These are phyloP conservation scores for Colletotrichum tanaceti DNA, from an alignment of 2,329 filamentous ascomycete species.

Conservation along the genomic window DNA sequence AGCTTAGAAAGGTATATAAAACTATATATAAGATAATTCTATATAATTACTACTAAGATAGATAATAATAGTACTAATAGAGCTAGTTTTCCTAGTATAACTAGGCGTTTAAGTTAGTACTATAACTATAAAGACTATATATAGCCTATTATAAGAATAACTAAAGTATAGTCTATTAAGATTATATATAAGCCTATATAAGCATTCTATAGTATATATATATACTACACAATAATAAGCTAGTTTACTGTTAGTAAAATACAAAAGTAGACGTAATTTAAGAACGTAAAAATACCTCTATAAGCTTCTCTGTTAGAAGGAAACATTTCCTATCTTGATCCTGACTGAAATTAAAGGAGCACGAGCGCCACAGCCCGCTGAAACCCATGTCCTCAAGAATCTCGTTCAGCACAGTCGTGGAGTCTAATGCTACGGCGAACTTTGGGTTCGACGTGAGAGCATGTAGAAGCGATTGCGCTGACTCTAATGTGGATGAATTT, in stretches of 20 bases:
- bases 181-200: slow-evolving; percentile 35
- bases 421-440: slow-evolving; percentile 61
- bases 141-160: no score
- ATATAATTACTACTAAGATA: no score
- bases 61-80: no score
- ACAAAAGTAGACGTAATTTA: slow-evolving; percentile 18
- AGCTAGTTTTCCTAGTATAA: no score
- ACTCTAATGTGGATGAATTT: slow-evolving; percentile 68
- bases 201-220: slow-evolving; percentile 40
- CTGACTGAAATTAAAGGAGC: slow-evolving; percentile 61
- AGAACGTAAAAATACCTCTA: slow-evolving; percentile 61
- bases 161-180: slow-evolving; percentile 37
- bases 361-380: slow-evolving; percentile 70
- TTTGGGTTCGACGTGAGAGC: slow-evolving; percentile 66
- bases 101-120: no score
- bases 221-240: slow-evolving; percentile 40
- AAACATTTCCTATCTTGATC: slow-evolving; percentile 65
- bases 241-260: neutral
- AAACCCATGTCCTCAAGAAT: slow-evolving; percentile 72
- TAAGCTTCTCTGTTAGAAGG: slow-evolving; percentile 68
- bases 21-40: no score
- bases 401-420: slow-evolving; percentile 61
- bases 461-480: slow-evolving; percentile 70
- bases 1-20: no score
- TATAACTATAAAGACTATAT: no score